phyloP scores from a whole-genome alignment of 1,139 yeast species.

The Sugiyamaella castrensis region DNA sequence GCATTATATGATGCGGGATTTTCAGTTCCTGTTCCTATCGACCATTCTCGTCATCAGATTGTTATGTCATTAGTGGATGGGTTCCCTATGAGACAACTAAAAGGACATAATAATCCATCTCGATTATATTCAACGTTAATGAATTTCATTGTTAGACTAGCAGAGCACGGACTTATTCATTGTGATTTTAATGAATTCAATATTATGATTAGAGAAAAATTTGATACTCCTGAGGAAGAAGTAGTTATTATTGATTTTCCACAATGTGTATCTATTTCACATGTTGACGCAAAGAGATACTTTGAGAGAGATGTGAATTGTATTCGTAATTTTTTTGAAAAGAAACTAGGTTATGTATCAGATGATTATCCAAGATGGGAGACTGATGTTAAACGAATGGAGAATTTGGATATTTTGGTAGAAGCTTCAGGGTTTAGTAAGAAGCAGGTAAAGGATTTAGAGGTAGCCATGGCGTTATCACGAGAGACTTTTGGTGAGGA shows the following conservation, averaged over 20 bases:
- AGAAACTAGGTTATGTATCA: constrained; percentile 73
- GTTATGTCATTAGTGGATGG: constrained; percentile 91
- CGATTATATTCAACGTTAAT: constrained; percentile 78
- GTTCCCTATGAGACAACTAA: constrained; percentile 79
- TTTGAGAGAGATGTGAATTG: constrained; percentile 93
- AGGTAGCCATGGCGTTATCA: constrained; percentile 61
- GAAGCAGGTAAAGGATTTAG: constrained; percentile 69
- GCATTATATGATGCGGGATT: constrained; percentile 72
- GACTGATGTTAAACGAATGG: constrained; percentile 68
- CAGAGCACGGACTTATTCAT: constrained; percentile 86
- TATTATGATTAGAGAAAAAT: constrained; percentile 72
- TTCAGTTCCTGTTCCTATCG: constrained; percentile 83
- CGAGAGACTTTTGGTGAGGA: constrained; percentile 43
- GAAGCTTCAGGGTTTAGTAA: constrained; percentile 90
- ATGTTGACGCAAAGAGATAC: constrained; percentile 79
- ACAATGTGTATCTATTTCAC: constrained; percentile 92
- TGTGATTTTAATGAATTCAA: constrained; percentile 98
- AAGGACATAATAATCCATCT: constrained; percentile 63
- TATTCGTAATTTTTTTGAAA: constrained; percentile 74
- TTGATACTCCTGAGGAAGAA: constrained; percentile 47
- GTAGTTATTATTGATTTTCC: constrained; percentile 97
- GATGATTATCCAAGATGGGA: constrained; percentile 77
- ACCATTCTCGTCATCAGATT: constrained; percentile 86
- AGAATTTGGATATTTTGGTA: constrained; percentile 73
- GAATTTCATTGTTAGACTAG: constrained; percentile 80